A percentile compares a stretch with the other conserved stretches of the same genome.
Evolutionary conservation across 257 asterid species (phyloP).

Genomic region (Scutellaria galericulata): DNA sequence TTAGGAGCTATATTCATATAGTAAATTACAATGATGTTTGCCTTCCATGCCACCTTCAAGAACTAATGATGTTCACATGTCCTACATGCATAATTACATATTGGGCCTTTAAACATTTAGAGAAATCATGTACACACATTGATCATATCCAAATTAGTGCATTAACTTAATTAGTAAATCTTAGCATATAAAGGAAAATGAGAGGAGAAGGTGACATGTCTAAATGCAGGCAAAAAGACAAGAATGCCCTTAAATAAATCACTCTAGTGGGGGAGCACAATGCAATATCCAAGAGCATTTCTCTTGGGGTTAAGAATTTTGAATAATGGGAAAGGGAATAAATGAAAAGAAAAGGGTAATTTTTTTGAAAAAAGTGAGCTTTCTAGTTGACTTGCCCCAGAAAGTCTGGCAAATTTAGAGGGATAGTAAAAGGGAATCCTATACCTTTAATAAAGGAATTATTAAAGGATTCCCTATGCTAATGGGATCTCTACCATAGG

Average conservation of each 20-base stretch:
- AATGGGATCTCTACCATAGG: constrained; percentile 38
- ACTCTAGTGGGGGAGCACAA: constrained; percentile 38
- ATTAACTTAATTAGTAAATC: constrained; percentile 36
- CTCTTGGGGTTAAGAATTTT: constrained; percentile 30
- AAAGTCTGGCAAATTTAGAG: constrained; percentile 70
- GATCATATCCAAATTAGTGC: constrained; percentile 37
- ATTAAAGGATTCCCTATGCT: constrained; percentile 40
- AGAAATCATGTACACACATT: constrained; percentile 9
- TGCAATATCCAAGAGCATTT: constrained; percentile 24
- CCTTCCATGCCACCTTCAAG: constrained; percentile 42
- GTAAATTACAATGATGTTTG: constrained; percentile 38
- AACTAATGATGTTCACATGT: constrained; percentile 35
- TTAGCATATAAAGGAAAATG: constrained; percentile 27
- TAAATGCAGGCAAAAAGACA: constrained; percentile 17
- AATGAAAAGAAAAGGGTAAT: constrained; percentile 36
- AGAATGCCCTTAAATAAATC: constrained; percentile 24
- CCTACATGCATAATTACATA: constrained; percentile 43
- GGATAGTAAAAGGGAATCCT: constrained; percentile 67
- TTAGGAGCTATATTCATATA: constrained; percentile 27
- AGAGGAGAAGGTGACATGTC: constrained; percentile 24
- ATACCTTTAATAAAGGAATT: constrained; percentile 50
- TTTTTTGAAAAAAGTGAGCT: constrained; percentile 45
- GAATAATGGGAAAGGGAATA: constrained; percentile 48
- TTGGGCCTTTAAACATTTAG: constrained; percentile 3
- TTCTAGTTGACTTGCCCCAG: constrained; percentile 85